Conservation (phyloP, 176 grass and related monocot species). For the Eleusine indica region DNA sequence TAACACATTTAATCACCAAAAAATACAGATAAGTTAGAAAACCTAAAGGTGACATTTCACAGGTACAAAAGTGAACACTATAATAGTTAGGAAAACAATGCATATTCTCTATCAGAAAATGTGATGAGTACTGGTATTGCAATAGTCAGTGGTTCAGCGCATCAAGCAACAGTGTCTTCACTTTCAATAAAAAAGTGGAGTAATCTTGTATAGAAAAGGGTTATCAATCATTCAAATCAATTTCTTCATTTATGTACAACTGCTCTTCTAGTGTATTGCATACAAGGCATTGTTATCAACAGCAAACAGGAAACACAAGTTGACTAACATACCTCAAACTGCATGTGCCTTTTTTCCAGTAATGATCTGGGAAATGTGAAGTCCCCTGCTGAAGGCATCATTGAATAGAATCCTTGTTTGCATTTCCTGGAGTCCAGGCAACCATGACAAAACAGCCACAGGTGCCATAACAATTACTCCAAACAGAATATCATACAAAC, state of each 20-base stretch:
- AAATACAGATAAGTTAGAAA: neutral
- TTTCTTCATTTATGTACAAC: neutral
- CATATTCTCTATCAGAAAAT: neutral
- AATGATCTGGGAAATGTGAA: slow-evolving; percentile 85
- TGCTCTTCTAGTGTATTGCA: neutral
- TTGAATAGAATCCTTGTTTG: slow-evolving; percentile 98
- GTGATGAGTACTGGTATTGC: neutral
- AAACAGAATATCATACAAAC: slow-evolving; percentile 89
- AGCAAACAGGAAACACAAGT: slow-evolving; percentile 24
- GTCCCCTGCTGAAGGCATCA: slow-evolving; percentile 92
- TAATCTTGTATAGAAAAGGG: neutral
- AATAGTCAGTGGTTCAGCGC: neutral
- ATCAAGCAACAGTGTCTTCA: neutral
- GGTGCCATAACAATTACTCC: slow-evolving; percentile 87
- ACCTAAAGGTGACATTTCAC: neutral
- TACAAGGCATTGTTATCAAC: neutral
- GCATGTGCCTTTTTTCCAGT: slow-evolving; percentile 75
- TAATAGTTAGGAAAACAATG: neutral
- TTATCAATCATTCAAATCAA: slow-evolving; percentile 12
- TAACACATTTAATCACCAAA: neutral
- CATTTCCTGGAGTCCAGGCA: slow-evolving; percentile 96
- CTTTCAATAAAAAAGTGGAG: neutral
- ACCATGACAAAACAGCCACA: slow-evolving; percentile 87
- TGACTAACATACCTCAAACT: slow-evolving; percentile 59
- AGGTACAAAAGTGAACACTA: neutral